A percentile compares a stretch with the other conserved stretches of the same genome.
phyloP scores from a whole-genome alignment of 2,329 filamentous ascomycete genomes.

The Trichoderma simmonsii region DNA sequence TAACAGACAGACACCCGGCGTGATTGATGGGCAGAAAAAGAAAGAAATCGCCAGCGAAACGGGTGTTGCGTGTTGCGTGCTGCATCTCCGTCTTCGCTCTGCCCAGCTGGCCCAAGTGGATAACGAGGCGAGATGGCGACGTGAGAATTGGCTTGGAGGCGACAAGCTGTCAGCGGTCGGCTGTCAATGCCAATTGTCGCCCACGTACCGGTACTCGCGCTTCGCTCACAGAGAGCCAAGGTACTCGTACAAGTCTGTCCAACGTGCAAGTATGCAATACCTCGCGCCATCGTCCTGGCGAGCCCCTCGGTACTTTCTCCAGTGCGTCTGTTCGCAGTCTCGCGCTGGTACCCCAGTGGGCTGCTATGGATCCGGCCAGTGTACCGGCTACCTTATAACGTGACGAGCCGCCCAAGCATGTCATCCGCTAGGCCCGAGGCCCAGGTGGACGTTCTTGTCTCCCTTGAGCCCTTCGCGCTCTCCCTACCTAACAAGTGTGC shows the following conservation, averaged over 20 bases:
- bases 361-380: background rate
- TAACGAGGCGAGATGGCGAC: background rate
- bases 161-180: background rate
- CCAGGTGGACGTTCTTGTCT: background rate
- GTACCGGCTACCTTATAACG: background rate
- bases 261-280: background rate
- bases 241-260: background rate
- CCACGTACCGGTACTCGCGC: background rate
- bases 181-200: background rate
- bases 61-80: background rate
- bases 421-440: slow-evolving; percentile 2
- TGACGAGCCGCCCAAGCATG: slow-evolving; percentile 17
- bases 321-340: background rate
- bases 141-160: background rate
- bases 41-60: background rate
- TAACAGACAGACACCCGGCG: background rate
- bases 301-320: background rate
- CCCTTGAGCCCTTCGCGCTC: background rate
- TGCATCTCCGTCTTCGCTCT: background rate
- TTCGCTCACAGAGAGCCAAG: too few species aligned
- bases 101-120: background rate
- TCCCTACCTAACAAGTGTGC: background rate
- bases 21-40: background rate
- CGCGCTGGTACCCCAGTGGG: background rate
- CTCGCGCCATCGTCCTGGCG: background rate